Base-by-base conservation (phyloP, 257 asterid species). In the Solanum microdontum region DNA sequence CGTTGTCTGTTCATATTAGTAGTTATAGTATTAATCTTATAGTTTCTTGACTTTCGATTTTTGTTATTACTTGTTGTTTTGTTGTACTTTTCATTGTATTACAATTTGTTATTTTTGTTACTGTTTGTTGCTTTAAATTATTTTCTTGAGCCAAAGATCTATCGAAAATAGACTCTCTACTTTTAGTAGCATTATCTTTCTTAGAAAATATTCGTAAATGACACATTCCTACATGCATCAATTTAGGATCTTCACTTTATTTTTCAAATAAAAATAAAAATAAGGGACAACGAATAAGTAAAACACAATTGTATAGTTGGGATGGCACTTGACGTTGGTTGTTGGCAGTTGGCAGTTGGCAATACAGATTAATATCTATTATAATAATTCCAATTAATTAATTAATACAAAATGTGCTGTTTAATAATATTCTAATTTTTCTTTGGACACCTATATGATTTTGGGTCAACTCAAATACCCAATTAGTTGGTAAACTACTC, bases 311-410 rank as follows among this genome's bases (percentile, higher is more conserved):
- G 85, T 48, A 48, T 28, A 28, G 69, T 28, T 82, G 69, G 69
- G 32, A 36, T 36, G 83, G 83, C 43, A 51, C 17, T 28, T 30
- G 40, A 48, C 40, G 26, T 45, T 82, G 85, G 85, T 80, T 80
- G 68, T 80, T 80, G 69, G 85, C 85, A 82, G 85, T 82, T 82
- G 85, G 85, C 69, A n/a, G n/a, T n/a, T n/a, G n/a, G n/a, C n/a
- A n/a, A n/a, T n/a, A 30, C 28, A 14, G 7, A 28, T 80, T 79
- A 48, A 28, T 28, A 80, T 28, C 69, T 45, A 28, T 80, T 48
- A 43, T 26, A 80, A 80, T 14, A 45, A 28, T 45, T 48, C 69
- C 6, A 80, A 74, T 74, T 9, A 21, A 26, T 79, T 45, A 3
- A 21, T n/a, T 77, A 77, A 28, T 45, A 30, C 66, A 80, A 72